Evolutionary conservation across 2,329 filamentous ascomycete genomes (phyloP).

Genomic region (Colletotrichum sp.): DNA sequence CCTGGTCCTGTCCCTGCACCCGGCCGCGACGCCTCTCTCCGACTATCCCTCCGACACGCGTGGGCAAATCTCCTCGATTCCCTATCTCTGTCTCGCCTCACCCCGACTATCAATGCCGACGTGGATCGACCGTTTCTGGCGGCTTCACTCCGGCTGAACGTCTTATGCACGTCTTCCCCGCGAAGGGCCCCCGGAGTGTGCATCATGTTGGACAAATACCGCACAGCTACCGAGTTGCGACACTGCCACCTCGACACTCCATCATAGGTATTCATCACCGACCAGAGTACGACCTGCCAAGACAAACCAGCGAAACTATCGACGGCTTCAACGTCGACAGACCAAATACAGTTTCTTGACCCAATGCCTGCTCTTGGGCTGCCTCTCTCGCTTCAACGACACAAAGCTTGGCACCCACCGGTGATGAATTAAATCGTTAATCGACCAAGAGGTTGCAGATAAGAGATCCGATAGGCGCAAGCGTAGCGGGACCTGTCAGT

Average conservation of each 20-base stretch:
- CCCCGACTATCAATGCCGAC: neutral
- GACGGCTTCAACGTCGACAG: neutral
- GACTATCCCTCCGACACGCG: neutral
- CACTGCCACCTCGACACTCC: neutral
- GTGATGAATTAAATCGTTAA: neutral
- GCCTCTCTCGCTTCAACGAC: neutral
- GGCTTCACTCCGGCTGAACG: neutral
- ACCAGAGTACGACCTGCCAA: slow-evolving; percentile 4
- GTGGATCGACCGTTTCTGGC: neutral
- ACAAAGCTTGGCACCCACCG: neutral
- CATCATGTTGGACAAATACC: neutral
- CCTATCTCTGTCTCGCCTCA: neutral
- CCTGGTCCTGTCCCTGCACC: neutral
- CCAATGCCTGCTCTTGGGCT: neutral
- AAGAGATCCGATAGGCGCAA: neutral
- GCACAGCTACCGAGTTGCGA: neutral
- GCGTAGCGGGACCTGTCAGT: slow-evolving; percentile 4
- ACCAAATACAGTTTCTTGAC: neutral
- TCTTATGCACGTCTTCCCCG: neutral
- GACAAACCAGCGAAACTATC: slow-evolving; percentile 9
- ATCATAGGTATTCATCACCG: neutral
- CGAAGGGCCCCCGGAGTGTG: neutral
- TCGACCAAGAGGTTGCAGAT: slow-evolving; percentile 1
- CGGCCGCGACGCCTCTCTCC: neutral
- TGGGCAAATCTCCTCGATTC: neutral